Evolutionary conservation across 2,329 filamentous ascomycete species (phyloP), one percentile per base, ranked within the genome.

Genomic region (Oidium heveae): DNA sequence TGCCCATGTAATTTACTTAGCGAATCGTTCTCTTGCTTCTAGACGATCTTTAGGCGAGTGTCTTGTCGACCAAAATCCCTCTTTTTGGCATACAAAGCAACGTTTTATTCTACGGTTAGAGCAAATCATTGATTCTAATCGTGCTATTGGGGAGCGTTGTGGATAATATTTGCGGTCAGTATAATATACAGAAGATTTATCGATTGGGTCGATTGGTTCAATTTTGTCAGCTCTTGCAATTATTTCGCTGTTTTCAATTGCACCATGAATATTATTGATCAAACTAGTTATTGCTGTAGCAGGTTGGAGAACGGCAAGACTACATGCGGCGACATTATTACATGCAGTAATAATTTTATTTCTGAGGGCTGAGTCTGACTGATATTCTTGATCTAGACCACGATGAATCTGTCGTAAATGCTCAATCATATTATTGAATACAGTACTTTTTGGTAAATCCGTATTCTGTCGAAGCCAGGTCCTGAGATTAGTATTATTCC

Each of bases 341-440:
- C 16, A n/a, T 1, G 52, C 52, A n/a, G 52, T 39, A n/a, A 53
- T 44, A 33, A 53, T 34, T 33, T 43, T 53, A 33, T 53, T 53
- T n/a, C 10, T 32, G 13, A 53, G 34, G 5, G 37, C 36, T 13
- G 36, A 9, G 10, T 53, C 36, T 9, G 36, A 28, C 15, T 53
- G 52, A 32, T 20, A 44, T 53, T 53, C 52, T 18, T 20, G 18
- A 53, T 43, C 36, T 20, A 53, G 52, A 10, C 36, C 52, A 37
- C 37, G 34, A 7, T 53, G 37, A 18, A 53, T 43, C 20, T 18
- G 12, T 43, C 36, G 52, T 32, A 53, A 34, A 43, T 43, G 15
- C 22, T 43, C n/a, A 20, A 32, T 32, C 36, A 43, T 53, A 39
- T 52, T 20, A 16, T 53, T 53, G 24, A 43, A 53, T 20, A 43